Base-by-base conservation (phyloP, 177 flowering plant genomes). In the Vitis hybrid region DNA sequence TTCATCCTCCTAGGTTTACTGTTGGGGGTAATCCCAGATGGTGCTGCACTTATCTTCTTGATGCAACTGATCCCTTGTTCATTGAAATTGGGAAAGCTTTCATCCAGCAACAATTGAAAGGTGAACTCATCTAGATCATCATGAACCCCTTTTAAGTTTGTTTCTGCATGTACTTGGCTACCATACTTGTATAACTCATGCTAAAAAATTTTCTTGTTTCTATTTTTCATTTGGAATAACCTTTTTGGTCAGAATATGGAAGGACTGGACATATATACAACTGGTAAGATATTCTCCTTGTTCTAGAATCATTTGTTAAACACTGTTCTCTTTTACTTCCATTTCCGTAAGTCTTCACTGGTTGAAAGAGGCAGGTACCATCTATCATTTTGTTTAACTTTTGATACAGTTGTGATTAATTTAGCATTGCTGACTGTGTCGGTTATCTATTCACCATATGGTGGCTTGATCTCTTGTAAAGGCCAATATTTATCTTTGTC, bases 41-140 rank as follows among this genome's bases (percentile, higher is more conserved):
- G 95, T 82, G 85, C 81, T 90, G 95, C 82, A 90, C 95, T 11
- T 90, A 89, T 68, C 95, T 90, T 75, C 90, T 90, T 70, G 95
- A 90, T 85, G 89, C 92, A 79, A 89, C 85, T 33, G 95, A 90
- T 80, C 95, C 95, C 12, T 76, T 90, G 77, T 90, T 90, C 38
- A 24, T 84, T 73, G 86, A 90, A 68, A 87, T 90, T 72, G 95
- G 95, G 67, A 88, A 76, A 76, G 80, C 89, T 70, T 90, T 90
- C 72, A 84, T 90, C 63, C 76, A 78, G 80, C 82, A 87, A 78
- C 93, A 90, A 74, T 44, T 84, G 69, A 75, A 82, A 82, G 92
- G 95, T 87, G 14, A 50, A 50, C 14, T 10, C 18, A 22, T 31
- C 31, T 50, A 28, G 33, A 11, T 33, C 60, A 55, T 17, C 20